phyloP scores from a whole-genome alignment of 805 yeast species.

The Saturnispora saitoi region DNA sequence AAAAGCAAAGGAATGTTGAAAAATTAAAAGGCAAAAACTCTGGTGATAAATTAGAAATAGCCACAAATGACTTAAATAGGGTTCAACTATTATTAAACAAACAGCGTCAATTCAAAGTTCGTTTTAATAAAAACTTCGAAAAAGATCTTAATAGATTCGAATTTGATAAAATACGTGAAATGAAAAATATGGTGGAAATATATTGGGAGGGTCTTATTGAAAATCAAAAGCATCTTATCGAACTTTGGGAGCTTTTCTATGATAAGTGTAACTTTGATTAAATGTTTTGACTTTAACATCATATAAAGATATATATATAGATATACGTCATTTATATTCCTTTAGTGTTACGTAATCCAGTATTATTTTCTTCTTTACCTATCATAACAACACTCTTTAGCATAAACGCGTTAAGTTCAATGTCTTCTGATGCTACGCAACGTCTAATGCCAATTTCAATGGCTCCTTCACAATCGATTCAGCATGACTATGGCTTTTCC shows the following conservation, averaged over 20 bases:
- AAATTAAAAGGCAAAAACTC: constrained; percentile 37
- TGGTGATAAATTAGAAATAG: constrained; percentile 48
- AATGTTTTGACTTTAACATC: no score
- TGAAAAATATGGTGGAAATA: constrained; percentile 82
- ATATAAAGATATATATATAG: no score
- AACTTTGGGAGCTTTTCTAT: constrained; percentile 83
- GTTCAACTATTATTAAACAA: constrained; percentile 44
- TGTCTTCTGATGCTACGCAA: constrained; percentile 33
- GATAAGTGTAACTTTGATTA: constrained; percentile 33
- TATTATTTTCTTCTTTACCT: background rate
- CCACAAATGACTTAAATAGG: constrained; percentile 51
- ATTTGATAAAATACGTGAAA: constrained; percentile 67
- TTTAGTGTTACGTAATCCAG: background rate
- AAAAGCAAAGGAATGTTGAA: constrained; percentile 37
- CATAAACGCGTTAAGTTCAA: background rate
- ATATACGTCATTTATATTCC: background rate
- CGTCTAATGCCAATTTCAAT: constrained; percentile 11
- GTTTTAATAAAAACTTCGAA: constrained; percentile 57
- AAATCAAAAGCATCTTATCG: constrained; percentile 85
- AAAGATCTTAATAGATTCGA: constrained; percentile 64
- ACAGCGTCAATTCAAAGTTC: constrained; percentile 54
- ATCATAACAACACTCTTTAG: background rate
- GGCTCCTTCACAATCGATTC: constrained; percentile 39
- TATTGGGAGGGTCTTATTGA: constrained; percentile 87
- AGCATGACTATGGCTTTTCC: constrained; percentile 22